A percentile compares a stretch with the other conserved stretches of the same genome.
Conservation (phyloP, 257 asterid species). For the Linaria vulgaris region DNA sequence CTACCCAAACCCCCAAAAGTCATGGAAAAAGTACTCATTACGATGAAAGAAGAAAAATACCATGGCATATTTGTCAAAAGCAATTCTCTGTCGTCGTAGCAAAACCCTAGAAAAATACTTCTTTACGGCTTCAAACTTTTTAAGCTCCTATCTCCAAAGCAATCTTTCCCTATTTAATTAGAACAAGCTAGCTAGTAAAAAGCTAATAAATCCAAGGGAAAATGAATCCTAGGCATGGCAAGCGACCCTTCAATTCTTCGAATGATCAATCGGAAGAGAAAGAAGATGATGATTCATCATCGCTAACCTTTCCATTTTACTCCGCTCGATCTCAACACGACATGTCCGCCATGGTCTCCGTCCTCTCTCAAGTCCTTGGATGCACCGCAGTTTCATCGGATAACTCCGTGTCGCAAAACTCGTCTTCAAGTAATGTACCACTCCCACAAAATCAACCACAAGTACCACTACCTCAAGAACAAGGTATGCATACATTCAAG, state of each 20-base stretch:
- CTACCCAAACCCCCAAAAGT: too few species aligned
- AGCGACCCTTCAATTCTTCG: conserved; percentile 54
- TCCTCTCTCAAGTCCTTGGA: conserved; percentile 85
- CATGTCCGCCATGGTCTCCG: conserved; percentile 80
- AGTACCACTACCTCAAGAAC: conserved; percentile 35
- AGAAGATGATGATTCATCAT: conserved; percentile 27
- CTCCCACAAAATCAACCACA: conserved; percentile 38
- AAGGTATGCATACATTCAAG: conserved; percentile 37
- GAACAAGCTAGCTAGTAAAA: background rate
- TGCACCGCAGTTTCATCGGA: conserved; percentile 28
- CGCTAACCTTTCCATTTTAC: conserved; percentile 46
- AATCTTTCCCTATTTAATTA: background rate
- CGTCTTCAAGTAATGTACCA: conserved; percentile 17
- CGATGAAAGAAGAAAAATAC: background rate
- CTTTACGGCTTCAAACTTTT: background rate
- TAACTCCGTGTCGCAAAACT: background rate
- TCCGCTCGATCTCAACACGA: conserved; percentile 72
- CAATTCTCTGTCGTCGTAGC: too few species aligned
- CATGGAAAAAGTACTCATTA: too few species aligned
- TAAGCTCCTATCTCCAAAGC: background rate
- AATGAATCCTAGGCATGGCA: conserved; percentile 48
- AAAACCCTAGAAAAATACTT: conserved; percentile 1
- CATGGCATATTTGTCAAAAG: conserved; percentile 8
- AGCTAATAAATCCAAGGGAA: background rate
- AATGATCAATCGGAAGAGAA: conserved; percentile 43